These are phyloP conservation scores for Penicillium griseofulvum DNA, from an alignment of 2,329 filamentous ascomycete species.

Conservation along the genomic window DNA sequence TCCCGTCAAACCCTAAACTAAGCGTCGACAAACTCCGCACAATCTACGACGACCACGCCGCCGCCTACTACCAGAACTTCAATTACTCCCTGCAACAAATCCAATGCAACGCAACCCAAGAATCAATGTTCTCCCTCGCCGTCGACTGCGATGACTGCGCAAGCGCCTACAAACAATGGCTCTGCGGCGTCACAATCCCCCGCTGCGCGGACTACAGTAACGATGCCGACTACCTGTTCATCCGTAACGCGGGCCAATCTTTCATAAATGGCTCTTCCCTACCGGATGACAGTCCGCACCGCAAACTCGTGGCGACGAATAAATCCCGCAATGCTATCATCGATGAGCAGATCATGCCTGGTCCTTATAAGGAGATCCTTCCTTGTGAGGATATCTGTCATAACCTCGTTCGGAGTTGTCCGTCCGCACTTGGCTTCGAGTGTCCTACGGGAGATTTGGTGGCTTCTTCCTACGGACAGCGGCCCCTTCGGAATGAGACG, in stretches of 20 bases:
- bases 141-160: slow-evolving; percentile 73
- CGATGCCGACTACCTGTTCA: slow-evolving; percentile 55
- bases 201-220: slow-evolving; percentile 81
- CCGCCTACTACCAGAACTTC: slow-evolving; percentile 71
- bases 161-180: slow-evolving; percentile 84
- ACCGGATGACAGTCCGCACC: slow-evolving; percentile 36
- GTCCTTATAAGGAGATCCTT: slow-evolving; percentile 89
- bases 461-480: slow-evolving; percentile 52
- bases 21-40: slow-evolving; percentile 61
- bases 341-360: slow-evolving; percentile 68
- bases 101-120: slow-evolving; percentile 72
- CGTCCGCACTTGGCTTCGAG: slow-evolving; percentile 68
- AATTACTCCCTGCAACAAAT: slow-evolving; percentile 77
- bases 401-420: slow-evolving; percentile 79
- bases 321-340: slow-evolving; percentile 70
- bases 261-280: slow-evolving; percentile 68
- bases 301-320: slow-evolving; percentile 46
- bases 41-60: slow-evolving; percentile 77
- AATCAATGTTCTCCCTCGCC: slow-evolving; percentile 77
- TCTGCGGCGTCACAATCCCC: slow-evolving; percentile 89
- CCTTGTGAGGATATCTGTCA: slow-evolving; percentile 89
- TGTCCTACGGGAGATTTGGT: slow-evolving; percentile 63
- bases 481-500: slow-evolving; percentile 26
- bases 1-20: slow-evolving; percentile 73
- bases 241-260: slow-evolving; percentile 67